Evolutionary conservation across 139 green algal genomes (phyloP).

Genomic region (Dunaliella primolecta): DNA sequence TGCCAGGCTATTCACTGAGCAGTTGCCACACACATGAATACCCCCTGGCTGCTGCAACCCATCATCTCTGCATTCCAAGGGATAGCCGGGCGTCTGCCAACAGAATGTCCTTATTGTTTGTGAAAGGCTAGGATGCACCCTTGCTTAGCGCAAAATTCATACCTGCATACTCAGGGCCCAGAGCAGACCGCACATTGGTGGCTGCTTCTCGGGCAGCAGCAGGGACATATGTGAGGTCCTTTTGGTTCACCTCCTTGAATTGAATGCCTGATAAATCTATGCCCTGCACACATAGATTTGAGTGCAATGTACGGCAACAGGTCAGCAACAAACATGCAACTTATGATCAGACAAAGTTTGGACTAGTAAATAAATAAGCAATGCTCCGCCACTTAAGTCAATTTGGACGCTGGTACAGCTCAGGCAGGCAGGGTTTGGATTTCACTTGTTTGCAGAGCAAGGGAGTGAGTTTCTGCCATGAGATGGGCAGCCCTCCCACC

Average conservation of each 20-base stretch:
- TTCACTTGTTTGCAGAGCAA: too few relatives aligned
- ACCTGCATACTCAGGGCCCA: conserved; percentile 66
- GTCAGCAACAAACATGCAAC: not conserved
- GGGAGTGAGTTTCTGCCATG: too few relatives aligned
- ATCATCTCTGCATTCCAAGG: too few relatives aligned
- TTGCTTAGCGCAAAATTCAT: too few relatives aligned
- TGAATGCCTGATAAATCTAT: conserved; percentile 37
- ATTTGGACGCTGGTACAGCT: not conserved
- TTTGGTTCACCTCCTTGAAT: conserved; percentile 59
- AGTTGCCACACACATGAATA: not conserved
- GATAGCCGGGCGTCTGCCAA: too few relatives aligned
- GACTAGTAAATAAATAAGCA: not conserved
- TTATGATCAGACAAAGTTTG: not conserved
- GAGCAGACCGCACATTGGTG: conserved; percentile 42
- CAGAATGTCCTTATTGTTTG: too few relatives aligned
- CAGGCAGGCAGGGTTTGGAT: too few relatives aligned
- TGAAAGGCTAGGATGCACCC: too few relatives aligned
- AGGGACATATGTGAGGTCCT: conserved; percentile 51
- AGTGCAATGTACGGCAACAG: not conserved
- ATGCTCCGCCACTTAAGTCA: not conserved
- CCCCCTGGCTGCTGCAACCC: too few relatives aligned
- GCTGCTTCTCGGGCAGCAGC: conserved; percentile 39
- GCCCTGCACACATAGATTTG: not conserved
- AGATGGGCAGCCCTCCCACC: too few relatives aligned
- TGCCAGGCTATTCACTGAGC: not conserved